These are phyloP conservation scores for Penicillium cinerascens DNA, from an alignment of 495 filamentous ascomycete genomes.

Conservation along the genomic window DNA sequence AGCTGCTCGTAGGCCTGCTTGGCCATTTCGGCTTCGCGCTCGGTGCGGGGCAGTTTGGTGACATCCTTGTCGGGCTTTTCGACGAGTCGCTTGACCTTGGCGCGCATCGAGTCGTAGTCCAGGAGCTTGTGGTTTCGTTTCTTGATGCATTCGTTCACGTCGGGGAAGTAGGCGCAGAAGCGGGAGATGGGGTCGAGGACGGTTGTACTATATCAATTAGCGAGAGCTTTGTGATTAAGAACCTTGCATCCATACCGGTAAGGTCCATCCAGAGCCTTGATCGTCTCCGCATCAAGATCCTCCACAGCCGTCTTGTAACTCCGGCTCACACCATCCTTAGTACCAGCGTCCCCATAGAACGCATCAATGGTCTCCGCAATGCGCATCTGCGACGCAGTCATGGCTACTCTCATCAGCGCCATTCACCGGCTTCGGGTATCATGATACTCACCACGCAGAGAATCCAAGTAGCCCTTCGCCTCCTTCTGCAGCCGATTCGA, in stretches of 20 bases:
- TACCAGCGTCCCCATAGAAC: slow-evolving; percentile 95
- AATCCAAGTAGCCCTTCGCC: slow-evolving; percentile 95
- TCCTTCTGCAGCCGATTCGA: slow-evolving; percentile 91
- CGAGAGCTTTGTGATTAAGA: background rate
- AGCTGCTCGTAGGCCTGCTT: slow-evolving; percentile 90
- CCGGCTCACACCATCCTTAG: slow-evolving; percentile 87
- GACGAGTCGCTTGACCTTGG: slow-evolving; percentile 91
- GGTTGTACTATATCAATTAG: slow-evolving; percentile 58
- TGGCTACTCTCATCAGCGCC: slow-evolving; percentile 54
- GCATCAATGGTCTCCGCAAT: slow-evolving; percentile 99
- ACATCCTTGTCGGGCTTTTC: slow-evolving; percentile 99
- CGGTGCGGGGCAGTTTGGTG: slow-evolving; percentile 86
- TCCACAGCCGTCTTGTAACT: slow-evolving; percentile 98
- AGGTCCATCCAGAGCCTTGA: slow-evolving; percentile 96
- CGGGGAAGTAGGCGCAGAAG: slow-evolving; percentile 98
- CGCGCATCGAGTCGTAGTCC: slow-evolving; percentile 93
- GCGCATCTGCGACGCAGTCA: slow-evolving; percentile 99
- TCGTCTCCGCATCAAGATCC: slow-evolving; percentile 94
- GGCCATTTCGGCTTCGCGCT: slow-evolving; percentile 91
- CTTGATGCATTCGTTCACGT: slow-evolving; percentile 99
- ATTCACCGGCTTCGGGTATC: background rate
- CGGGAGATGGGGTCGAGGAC: slow-evolving; percentile 91
- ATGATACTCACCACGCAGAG: slow-evolving; percentile 71
- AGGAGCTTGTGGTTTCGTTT: slow-evolving; percentile 97
- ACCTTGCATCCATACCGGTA: slow-evolving; percentile 61